A percentile compares a stretch with the other conserved stretches of the same genome.
phyloP scores from a whole-genome alignment of 2,329 filamentous ascomycete genomes.

The Fusarium nanum region DNA sequence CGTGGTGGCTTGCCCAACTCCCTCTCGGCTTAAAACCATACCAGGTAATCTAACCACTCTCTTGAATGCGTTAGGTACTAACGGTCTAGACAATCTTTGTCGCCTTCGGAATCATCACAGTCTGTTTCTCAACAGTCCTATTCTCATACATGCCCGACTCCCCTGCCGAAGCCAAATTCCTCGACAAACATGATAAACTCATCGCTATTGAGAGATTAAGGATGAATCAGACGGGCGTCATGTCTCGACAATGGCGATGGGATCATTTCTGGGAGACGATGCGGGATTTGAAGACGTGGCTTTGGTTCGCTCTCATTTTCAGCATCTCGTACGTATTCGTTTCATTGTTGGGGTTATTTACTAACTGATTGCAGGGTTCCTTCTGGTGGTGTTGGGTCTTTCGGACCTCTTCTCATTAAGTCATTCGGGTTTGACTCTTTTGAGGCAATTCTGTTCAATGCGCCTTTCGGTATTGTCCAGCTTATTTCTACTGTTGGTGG shows the following conservation, averaged over 20 bases:
- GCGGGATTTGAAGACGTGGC: conserved; percentile 57
- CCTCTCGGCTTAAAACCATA: conserved; percentile 31
- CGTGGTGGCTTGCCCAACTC: conserved; percentile 35
- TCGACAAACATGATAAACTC: conserved; percentile 66
- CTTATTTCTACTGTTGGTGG: conserved; percentile 69
- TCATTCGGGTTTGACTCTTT: conserved; percentile 68
- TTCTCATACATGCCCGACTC: conserved; percentile 72
- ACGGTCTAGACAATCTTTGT: conserved; percentile 45
- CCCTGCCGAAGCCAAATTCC: conserved; percentile 68
- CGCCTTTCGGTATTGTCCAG: conserved; percentile 70
- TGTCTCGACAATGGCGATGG: conserved; percentile 55
- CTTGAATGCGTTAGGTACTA: accelerated
- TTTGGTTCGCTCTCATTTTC: conserved; percentile 59
- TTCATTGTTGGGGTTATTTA: no score
- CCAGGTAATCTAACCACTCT: neutral
- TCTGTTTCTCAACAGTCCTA: conserved; percentile 61
- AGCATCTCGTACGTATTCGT: conserved; percentile 63
- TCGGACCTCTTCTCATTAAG: conserved; percentile 68
- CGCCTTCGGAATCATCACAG: conserved; percentile 54
- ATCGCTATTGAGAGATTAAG: conserved; percentile 68
- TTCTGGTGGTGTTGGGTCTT: conserved; percentile 68
- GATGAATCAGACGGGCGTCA: conserved; percentile 61
- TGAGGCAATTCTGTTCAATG: conserved; percentile 69
- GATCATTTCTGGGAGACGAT: conserved; percentile 55
- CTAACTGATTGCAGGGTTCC: conserved; percentile 53